Conservation (phyloP, 306 rosid species). For the Dicorynia guianensis region DNA sequence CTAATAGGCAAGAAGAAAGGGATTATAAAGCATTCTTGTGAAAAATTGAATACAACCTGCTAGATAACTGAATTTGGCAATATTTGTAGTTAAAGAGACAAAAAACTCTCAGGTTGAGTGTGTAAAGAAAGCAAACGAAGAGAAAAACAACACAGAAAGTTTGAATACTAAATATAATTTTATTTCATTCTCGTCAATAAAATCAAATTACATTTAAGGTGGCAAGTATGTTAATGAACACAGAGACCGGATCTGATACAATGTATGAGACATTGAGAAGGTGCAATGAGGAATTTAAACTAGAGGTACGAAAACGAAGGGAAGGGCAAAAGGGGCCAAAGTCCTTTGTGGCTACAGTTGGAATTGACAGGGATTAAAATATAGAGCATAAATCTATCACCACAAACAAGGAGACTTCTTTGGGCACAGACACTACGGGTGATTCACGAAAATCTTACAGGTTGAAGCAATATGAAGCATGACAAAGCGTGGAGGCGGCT, state of each 20-base stretch:
- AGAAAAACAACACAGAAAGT: background rate
- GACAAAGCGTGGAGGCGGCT: background rate
- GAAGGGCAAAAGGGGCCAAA: background rate
- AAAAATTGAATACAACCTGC: background rate
- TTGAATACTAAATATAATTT: background rate
- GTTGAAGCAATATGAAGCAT: background rate
- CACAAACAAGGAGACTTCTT: background rate
- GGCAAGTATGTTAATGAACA: background rate
- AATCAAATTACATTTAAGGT: background rate
- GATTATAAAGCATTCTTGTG: no score
- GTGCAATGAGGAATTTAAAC: no score
- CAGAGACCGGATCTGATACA: background rate
- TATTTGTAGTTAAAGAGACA: background rate
- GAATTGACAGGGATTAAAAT: slow-evolving; percentile 32
- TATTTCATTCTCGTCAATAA: background rate
- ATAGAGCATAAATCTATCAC: background rate
- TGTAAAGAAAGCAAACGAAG: background rate
- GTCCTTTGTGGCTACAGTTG: background rate
- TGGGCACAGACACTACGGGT: background rate
- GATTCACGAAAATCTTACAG: background rate
- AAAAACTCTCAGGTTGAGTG: background rate
- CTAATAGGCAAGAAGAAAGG: no score
- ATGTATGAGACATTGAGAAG: background rate
- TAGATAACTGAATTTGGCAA: background rate
- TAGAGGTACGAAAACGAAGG: no score